Base-by-base conservation (phyloP, 83 land plant species). In the Thuja plicata region DNA sequence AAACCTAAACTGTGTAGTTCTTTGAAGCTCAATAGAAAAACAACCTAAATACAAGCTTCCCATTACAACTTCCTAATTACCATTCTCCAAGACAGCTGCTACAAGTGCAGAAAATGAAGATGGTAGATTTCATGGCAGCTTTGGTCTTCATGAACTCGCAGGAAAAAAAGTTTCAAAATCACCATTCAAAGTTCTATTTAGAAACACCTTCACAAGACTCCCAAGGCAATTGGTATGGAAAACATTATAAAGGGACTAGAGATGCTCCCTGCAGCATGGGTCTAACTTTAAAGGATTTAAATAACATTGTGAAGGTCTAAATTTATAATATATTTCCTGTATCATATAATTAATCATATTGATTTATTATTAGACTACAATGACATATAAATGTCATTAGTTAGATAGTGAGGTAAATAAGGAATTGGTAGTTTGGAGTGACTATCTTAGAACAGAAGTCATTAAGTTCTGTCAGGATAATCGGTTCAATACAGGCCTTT, bases 391-490 rank as follows among this genome's bases (percentile, higher is more conserved):
- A 27, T 82, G 13, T 82, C 52, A 30, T 43, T 87, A 98, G 99
- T 89, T 93, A 76, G 99, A 97, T 94, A 88, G 86, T 46, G 97
- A 94, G 71, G 57, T 95, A 43, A 92, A 82, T 85, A 96, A 91
- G 89, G 95, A 95, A 74, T 80, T 98, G 74, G 96, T 94, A 66
- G 95, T 92, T 54, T 98, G 99, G 99, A 96, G 95, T 90, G 97
- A 38, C 40, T 38, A 38, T 38, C 40, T 38, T 0, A 38, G 40
- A 38, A 38, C 40, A 38, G 2, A 38, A 38, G 40, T 38, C 40
- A 38, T 38, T 38, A 38, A 38, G 40, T 38, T 38, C 40, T 38
- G 40, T 38, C n/a, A n/a, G n/a, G n/a, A n/a, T n/a, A n/a, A n/a
- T n/a, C 95, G 94, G 52, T 98, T 98, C 82, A 93, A 91, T 77